These are phyloP conservation scores for Rugonectria rugulosa DNA, from an alignment of 2,329 filamentous ascomycete genomes.

Conservation along the genomic window DNA sequence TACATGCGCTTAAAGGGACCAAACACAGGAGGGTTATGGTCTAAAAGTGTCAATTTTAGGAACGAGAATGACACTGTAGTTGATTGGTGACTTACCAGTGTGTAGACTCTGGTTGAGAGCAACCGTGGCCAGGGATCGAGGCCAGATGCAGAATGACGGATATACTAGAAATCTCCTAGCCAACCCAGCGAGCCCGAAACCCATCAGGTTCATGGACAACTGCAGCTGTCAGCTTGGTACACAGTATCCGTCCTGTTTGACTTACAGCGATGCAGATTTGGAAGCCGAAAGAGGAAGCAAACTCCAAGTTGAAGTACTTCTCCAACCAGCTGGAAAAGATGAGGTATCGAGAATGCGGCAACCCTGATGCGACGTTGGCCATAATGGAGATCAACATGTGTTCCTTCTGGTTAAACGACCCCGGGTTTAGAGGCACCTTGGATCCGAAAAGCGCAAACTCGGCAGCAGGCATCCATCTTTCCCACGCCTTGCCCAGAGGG, in stretches of 20 bases:
- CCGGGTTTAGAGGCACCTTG: slow-evolving; percentile 60
- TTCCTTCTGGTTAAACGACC: slow-evolving; percentile 65
- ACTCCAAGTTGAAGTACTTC: slow-evolving; percentile 34
- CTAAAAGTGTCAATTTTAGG: no score
- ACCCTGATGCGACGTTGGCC: slow-evolving; percentile 34
- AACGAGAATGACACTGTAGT: no score
- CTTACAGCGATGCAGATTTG: slow-evolving; percentile 43
- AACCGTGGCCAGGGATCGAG: slow-evolving; percentile 44
- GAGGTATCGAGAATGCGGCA: slow-evolving; percentile 33
- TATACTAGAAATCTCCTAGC: slow-evolving; percentile 60
- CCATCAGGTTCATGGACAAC: slow-evolving; percentile 50
- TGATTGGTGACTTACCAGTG: slow-evolving; percentile 24
- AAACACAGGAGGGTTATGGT: slow-evolving; percentile 19
- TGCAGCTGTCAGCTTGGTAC: not conserved
- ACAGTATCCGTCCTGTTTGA: accelerated
- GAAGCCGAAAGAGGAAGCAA: slow-evolving; percentile 38
- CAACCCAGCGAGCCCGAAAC: slow-evolving; percentile 62
- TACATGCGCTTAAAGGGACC: slow-evolving; percentile 31
- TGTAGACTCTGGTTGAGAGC: slow-evolving; percentile 33
- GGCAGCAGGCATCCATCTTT: slow-evolving; percentile 53
- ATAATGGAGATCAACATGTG: slow-evolving; percentile 67
- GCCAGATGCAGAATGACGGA: slow-evolving; percentile 44
- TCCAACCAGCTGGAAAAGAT: slow-evolving; percentile 34
- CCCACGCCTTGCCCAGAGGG: slow-evolving; percentile 54
- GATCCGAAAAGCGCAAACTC: slow-evolving; percentile 51